Evolutionary conservation across 805 yeast species (phyloP).

Genomic region (Hanseniaspora vineae): DNA sequence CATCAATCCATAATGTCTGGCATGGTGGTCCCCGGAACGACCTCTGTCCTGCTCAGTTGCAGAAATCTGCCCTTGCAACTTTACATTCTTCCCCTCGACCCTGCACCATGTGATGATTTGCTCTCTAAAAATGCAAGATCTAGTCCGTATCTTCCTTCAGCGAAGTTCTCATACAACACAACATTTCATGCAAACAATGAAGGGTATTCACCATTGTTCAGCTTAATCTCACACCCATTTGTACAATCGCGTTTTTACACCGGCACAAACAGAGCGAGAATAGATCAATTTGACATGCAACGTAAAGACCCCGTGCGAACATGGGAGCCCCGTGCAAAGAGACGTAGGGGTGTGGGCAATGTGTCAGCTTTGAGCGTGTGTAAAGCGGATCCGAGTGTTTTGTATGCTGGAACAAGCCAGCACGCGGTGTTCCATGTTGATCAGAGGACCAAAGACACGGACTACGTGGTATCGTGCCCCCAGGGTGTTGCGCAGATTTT

Average conservation of each 20-base stretch:
- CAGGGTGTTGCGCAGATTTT: neutral
- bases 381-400: neutral
- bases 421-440: neutral
- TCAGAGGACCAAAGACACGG: neutral
- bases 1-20: conserved; percentile 22
- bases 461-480: neutral
- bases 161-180: neutral
- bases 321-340: neutral
- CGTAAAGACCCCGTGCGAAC: neutral
- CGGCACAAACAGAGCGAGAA: neutral
- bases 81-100: neutral
- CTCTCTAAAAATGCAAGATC: neutral
- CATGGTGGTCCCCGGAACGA: neutral
- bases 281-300: neutral
- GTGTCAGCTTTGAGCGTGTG: neutral
- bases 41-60: neutral
- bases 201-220: neutral
- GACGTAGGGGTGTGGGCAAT: neutral
- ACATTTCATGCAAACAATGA: neutral
- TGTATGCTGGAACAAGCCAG: neutral
- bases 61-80: neutral
- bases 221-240: neutral
- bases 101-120: too few species aligned
- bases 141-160: neutral
- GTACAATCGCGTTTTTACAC: neutral